phyloP scores from a whole-genome alignment of 2,329 filamentous ascomycete species.

The Fusarium longipes region DNA sequence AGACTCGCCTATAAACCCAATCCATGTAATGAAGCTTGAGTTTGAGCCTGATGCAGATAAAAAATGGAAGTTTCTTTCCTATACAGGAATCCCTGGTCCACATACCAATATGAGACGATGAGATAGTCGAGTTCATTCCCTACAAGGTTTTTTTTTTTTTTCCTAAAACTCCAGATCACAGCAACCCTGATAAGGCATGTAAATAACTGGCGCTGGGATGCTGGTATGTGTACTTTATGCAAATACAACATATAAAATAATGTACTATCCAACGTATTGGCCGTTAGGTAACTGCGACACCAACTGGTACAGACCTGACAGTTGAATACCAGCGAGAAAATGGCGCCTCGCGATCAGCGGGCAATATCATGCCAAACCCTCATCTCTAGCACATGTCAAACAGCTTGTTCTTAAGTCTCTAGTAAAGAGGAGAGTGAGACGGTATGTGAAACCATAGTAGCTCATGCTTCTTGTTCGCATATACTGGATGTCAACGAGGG shows the following conservation, averaged over 20 bases:
- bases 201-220: conserved; percentile 22
- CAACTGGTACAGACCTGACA: neutral
- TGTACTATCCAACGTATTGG: too few relatives aligned
- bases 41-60: neutral
- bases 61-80: neutral
- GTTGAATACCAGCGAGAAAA: neutral
- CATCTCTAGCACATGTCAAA: conserved; percentile 2
- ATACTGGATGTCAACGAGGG: neutral
- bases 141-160: too few relatives aligned
- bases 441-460: conserved; percentile 9
- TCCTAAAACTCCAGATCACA: too few relatives aligned
- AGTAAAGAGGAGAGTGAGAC: conserved; percentile 1
- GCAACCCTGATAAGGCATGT: conserved; percentile 8
- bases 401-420: neutral
- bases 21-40: conserved; percentile 9
- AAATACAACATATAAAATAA: conserved; percentile 17
- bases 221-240: too few relatives aligned
- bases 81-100: neutral
- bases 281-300: too few relatives aligned
- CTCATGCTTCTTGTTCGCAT: neutral
- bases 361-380: neutral
- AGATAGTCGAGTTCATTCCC: conserved; percentile 14
- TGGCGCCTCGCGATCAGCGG: conserved; percentile 7
- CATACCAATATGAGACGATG: neutral
- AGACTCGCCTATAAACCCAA: conserved; percentile 5